Evolutionary conservation across 768 basidiomycete genomes (phyloP), one percentile per base, ranked within the genome.

Genomic region (Trametes gibbosa): DNA sequence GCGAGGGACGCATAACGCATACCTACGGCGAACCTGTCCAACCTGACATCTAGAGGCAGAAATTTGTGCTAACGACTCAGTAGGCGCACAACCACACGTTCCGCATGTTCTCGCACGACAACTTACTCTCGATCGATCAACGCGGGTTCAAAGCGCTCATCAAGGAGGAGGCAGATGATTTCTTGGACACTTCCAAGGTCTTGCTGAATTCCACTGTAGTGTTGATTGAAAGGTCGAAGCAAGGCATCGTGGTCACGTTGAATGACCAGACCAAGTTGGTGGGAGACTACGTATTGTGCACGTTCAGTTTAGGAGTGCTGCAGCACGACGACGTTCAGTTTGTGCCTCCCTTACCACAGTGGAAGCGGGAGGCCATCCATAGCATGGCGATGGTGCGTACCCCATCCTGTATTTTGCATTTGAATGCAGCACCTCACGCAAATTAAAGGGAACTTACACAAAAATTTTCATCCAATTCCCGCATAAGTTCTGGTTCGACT

Each of bases 291-390:
- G 84, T 81, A 3, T 66, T 89, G 27, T 82, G 81, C 61, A 89
- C 87, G 0, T 89, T 89, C 71, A 87, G 86, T 60, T 68, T 86
- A 1, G 87, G 87, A 0, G 87, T 89, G 7, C 73, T 89, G 53
- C 87, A 89, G 71, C 75, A 85, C 56, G 72, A 78, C 29, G 85
- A 87, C 58, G 81, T 89, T 5, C 57, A 51, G 3, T 88, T 87
- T 58, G 62, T 75, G 42, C 87, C 86, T 2, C 39, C 71, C 4
- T 66, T 87, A 10, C 86, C 86, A 64, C 71, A 58, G 9, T 87
- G 78, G 75, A 87, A 87, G 65, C 58, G 71, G 21, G 86, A 87
- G 57, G 85, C 85, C 1, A 81, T 87, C 32, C 79, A 82, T 21
- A 82, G 79, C 58, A 81, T 86, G 70, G 75, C 76, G 10, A 86